Evolutionary conservation across 176 grass and related monocot genomes (phyloP).

Genomic region (Rhynchospora breviuscula): DNA sequence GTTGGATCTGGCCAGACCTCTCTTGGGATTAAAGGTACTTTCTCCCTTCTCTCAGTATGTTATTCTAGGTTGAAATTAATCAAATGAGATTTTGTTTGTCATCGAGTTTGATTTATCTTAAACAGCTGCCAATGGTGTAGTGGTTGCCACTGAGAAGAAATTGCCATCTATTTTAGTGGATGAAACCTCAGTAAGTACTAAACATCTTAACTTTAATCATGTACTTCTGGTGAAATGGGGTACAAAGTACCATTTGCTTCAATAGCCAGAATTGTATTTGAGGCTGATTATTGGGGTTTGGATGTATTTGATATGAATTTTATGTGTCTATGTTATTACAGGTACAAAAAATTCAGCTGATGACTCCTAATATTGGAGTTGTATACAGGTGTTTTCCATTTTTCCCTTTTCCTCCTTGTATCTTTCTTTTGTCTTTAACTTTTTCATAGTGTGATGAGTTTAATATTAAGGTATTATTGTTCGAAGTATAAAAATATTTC

Average conservation of each 20-base stretch:
- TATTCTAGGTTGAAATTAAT: not conserved
- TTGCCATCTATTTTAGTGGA: conserved; percentile 65
- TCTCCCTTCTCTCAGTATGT: not conserved
- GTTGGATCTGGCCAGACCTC: conserved; percentile 94
- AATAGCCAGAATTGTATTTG: not conserved
- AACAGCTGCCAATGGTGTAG: conserved; percentile 61
- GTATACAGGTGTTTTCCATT: conserved; percentile 66
- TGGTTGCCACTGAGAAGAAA: conserved; percentile 69
- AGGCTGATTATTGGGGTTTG: not conserved
- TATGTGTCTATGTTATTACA: conserved; percentile 32
- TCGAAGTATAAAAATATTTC: not conserved
- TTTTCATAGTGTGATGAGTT: not conserved
- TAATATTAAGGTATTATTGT: not conserved
- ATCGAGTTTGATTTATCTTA: not conserved
- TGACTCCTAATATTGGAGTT: conserved; percentile 90
- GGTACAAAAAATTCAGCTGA: conserved; percentile 92
- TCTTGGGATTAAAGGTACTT: conserved; percentile 86
- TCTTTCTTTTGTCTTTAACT: not conserved
- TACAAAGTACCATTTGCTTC: not conserved
- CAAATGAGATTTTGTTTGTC: not conserved
- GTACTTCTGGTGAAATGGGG: not conserved
- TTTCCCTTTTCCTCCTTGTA: not conserved
- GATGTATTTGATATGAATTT: not conserved
- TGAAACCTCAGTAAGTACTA: conserved; percentile 47
- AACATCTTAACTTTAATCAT: not conserved